These are phyloP conservation scores for Amphicarpaea edgeworthii DNA, from an alignment of 306 rosid species.

Conservation along the genomic window DNA sequence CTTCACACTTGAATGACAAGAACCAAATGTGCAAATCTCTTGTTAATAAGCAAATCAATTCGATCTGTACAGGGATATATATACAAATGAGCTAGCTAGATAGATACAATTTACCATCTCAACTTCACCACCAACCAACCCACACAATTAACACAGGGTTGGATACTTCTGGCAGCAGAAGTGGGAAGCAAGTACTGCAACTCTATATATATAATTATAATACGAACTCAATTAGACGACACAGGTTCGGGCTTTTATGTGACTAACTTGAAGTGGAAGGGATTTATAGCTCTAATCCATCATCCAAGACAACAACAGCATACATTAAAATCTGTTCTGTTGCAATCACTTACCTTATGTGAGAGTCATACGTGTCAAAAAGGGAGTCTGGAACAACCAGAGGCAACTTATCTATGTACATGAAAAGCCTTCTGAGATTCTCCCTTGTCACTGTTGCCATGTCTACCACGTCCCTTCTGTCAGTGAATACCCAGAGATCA, in stretches of 20 bases:
- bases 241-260: constrained; percentile 47
- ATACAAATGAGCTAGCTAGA: constrained; percentile 70
- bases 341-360: constrained; percentile 67
- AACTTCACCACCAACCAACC: constrained; percentile 91
- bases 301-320: constrained; percentile 54
- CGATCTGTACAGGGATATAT: constrained; percentile 86
- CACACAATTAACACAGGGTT: constrained; percentile 65
- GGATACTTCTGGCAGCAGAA: constrained; percentile 63
- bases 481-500: constrained; percentile 92
- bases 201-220: constrained; percentile 45
- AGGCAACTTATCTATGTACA: constrained; percentile 91
- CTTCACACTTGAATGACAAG: constrained; percentile 30
- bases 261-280: constrained; percentile 45
- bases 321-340: constrained; percentile 45
- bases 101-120: constrained; percentile 74
- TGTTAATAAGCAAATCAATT: constrained; percentile 52
- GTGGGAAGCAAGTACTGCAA: constrained; percentile 74
- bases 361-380: constrained; percentile 87
- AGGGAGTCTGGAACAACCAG: constrained; percentile 80
- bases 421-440: constrained; percentile 86
- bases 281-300: constrained; percentile 34
- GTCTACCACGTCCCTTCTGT: constrained; percentile 79
- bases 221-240: constrained; percentile 52
- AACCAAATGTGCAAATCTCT: constrained; percentile 50
- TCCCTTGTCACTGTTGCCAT: constrained; percentile 88